phyloP scores from a whole-genome alignment of 768 basidiomycete species.

The Leccinum obscurum region DNA sequence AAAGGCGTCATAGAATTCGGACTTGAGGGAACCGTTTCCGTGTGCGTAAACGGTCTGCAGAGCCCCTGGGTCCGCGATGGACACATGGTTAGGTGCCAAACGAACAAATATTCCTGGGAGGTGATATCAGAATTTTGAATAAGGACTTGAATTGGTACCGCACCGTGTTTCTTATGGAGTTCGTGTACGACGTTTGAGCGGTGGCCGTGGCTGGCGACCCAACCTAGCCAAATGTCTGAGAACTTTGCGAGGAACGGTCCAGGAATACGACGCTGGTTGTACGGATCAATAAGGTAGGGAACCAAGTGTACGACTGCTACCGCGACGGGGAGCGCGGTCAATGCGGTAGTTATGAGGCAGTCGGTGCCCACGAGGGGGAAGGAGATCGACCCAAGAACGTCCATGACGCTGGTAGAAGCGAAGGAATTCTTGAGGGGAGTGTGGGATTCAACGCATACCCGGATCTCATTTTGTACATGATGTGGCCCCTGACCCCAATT shows the following conservation, averaged over 20 bases:
- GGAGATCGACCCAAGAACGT: slow-evolving; percentile 13
- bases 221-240: slow-evolving; percentile 73
- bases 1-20: slow-evolving; percentile 77
- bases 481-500: not conserved
- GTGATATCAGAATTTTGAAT: not conserved
- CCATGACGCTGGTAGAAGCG: slow-evolving; percentile 19
- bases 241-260: slow-evolving; percentile 73
- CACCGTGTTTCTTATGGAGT: slow-evolving; percentile 74
- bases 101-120: slow-evolving; percentile 61
- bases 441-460: not conserved
- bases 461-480: not conserved
- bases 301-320: slow-evolving; percentile 36
- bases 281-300: slow-evolving; percentile 56
- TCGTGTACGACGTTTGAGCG: slow-evolving; percentile 74
- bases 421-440: not conserved
- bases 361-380: not conserved
- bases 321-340: slow-evolving; percentile 18
- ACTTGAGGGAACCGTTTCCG: slow-evolving; percentile 81
- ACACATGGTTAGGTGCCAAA: slow-evolving; percentile 75
- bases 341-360: slow-evolving; percentile 4
- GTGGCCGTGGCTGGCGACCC: slow-evolving; percentile 63
- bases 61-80: slow-evolving; percentile 76
- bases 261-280: slow-evolving; percentile 60
- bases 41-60: slow-evolving; percentile 76
- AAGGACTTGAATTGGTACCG: slow-evolving; percentile 11